Evolutionary conservation across 768 basidiomycete genomes (phyloP).

Genomic region (Russula ochroleuca): DNA sequence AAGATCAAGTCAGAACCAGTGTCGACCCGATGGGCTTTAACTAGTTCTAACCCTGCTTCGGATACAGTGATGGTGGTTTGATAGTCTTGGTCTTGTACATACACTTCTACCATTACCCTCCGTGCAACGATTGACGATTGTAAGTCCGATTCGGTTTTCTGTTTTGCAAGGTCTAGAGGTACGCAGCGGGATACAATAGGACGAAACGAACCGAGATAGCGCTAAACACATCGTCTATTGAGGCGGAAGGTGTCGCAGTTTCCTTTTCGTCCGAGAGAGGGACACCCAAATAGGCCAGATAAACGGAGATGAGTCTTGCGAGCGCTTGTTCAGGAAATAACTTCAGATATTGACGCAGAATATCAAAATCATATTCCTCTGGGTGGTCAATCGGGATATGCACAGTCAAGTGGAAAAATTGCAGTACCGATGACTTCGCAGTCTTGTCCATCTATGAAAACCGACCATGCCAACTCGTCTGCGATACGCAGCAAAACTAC

Average conservation of each 20-base stretch:
- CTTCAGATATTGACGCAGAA: constrained; percentile 55
- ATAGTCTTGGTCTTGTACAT: constrained; percentile 67
- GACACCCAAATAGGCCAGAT: constrained; percentile 58
- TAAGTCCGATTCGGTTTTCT: constrained; percentile 16
- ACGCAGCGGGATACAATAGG: constrained; percentile 2
- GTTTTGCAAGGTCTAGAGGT: neutral
- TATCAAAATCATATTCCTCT: constrained; percentile 59
- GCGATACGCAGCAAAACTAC: constrained; percentile 69
- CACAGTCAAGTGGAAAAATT: constrained; percentile 13
- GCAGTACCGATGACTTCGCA: constrained; percentile 54
- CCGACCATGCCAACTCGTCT: constrained; percentile 79
- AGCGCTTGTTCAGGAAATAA: constrained; percentile 62
- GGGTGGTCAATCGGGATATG: constrained; percentile 9
- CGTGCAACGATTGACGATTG: constrained; percentile 59
- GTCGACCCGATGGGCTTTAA: constrained; percentile 51
- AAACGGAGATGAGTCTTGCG: constrained; percentile 57
- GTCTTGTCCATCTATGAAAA: constrained; percentile 73
- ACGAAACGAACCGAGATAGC: constrained; percentile 53
- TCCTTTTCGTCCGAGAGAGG: constrained; percentile 42
- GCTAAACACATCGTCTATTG: constrained; percentile 52
- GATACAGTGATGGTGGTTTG: constrained; percentile 64
- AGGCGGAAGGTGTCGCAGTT: constrained; percentile 20
- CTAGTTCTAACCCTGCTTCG: constrained; percentile 61
- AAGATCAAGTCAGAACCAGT: constrained; percentile 50
- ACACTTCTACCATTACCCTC: constrained; percentile 60